Evolutionary conservation across 352 stramenopile species (phyloP).

Genomic region (Phytophthora chlamydospora): DNA sequence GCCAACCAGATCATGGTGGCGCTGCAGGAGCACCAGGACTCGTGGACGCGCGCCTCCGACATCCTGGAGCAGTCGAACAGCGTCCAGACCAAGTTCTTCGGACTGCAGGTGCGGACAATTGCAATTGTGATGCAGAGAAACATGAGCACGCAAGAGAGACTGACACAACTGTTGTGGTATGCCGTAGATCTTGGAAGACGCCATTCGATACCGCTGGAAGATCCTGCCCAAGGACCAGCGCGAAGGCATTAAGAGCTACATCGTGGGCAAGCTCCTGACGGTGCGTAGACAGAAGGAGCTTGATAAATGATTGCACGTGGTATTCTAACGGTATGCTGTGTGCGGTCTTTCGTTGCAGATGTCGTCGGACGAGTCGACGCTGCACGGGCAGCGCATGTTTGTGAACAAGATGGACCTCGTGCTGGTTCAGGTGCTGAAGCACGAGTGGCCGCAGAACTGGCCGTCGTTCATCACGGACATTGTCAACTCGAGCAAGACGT

Average conservation of each 20-base stretch:
- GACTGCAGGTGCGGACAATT: constrained; percentile 67
- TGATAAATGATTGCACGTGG: not conserved
- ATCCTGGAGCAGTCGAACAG: constrained; percentile 96
- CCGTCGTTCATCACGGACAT: constrained; percentile 98
- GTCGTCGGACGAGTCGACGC: constrained; percentile 89
- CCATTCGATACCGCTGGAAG: constrained; percentile 97
- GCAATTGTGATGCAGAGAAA: not conserved
- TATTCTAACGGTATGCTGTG: constrained; percentile 1
- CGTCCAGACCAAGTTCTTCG: constrained; percentile 93
- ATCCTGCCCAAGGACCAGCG: constrained; percentile 96
- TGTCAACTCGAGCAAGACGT: constrained; percentile 93
- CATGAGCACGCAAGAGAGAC: too few relatives aligned
- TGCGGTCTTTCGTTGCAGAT: constrained; percentile 46
- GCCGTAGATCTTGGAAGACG: constrained; percentile 95
- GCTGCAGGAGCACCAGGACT: constrained; percentile 93
- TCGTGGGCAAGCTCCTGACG: constrained; percentile 96
- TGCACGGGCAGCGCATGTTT: constrained; percentile 93
- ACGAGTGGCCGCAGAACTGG: constrained; percentile 99
- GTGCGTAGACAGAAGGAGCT: constrained; percentile 41
- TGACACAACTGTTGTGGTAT: constrained; percentile 7
- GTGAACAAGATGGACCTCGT: constrained; percentile 97
- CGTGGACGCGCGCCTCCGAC: constrained; percentile 93
- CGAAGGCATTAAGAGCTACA: constrained; percentile 98
- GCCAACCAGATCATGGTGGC: constrained; percentile 95
- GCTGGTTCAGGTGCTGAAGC: constrained; percentile 98